Percentiles rank a stretch among this genome's conserved stretches.
Conservation (phyloP, 345 rosid genomes). For the Populus simonii region DNA sequence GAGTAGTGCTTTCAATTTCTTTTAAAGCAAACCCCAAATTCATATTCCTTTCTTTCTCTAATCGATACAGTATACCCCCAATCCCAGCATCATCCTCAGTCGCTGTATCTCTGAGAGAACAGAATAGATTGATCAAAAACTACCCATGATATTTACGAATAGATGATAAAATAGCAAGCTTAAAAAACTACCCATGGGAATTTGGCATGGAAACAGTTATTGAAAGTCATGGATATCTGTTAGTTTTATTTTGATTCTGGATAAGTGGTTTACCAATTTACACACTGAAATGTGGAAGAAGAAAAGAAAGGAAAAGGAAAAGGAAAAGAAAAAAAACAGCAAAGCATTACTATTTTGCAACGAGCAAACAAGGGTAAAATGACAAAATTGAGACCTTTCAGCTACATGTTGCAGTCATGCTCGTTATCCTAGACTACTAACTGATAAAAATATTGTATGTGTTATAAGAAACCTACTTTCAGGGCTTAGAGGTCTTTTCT, state of each 20-base stretch:
- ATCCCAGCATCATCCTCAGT: constrained; percentile 54
- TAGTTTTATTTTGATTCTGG: not conserved
- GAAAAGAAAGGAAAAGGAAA: not conserved
- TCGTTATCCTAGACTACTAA: not conserved
- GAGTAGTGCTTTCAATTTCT: constrained; percentile 36
- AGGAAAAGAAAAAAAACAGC: not conserved
- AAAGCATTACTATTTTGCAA: not conserved
- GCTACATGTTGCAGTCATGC: constrained; percentile 7
- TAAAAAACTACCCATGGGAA: not conserved
- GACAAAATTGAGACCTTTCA: constrained; percentile 8
- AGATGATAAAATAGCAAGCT: not conserved
- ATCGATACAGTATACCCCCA: constrained; percentile 73
- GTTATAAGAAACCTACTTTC: not conserved
- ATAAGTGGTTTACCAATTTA: not conserved
- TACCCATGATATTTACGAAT: not conserved
- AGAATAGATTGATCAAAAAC: constrained; percentile 5
- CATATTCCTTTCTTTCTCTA: constrained; percentile 79
- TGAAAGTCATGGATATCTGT: not conserved
- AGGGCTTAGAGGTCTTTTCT: not conserved
- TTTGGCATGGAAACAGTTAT: not conserved
- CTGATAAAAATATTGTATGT: too few species aligned
- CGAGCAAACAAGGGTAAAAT: not conserved
- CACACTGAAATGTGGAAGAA: not conserved
- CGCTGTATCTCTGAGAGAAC: constrained; percentile 51
- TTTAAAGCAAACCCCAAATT: constrained; percentile 57